Evolutionary conservation across 1,139 yeast species (phyloP).

Genomic region (Hemisphaericaspora xylanilytica): DNA sequence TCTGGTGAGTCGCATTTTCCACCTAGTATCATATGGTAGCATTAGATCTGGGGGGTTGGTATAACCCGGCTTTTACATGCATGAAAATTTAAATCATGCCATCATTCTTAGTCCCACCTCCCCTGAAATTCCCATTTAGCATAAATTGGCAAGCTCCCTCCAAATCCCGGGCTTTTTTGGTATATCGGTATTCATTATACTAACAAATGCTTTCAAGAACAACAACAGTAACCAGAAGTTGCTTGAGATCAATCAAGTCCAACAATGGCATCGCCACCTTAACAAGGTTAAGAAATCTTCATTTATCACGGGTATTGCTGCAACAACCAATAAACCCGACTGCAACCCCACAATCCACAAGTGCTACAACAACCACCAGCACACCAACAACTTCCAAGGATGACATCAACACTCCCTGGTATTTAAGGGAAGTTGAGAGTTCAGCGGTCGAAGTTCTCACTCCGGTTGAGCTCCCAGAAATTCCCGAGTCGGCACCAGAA

Average conservation of each 20-base stretch:
- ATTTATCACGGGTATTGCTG: not conserved
- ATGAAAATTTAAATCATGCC: too few species aligned
- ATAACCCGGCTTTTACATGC: too few species aligned
- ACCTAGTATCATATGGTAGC: not conserved
- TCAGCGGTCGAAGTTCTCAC: constrained; percentile 32
- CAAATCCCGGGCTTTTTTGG: not conserved
- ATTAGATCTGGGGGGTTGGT: too few species aligned
- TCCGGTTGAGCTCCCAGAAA: constrained; percentile 33
- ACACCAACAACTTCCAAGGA: not conserved
- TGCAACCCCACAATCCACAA: not conserved
- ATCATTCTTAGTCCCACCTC: too few species aligned
- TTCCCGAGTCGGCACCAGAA: constrained; percentile 59
- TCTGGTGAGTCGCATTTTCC: not conserved
- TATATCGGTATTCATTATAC: not conserved
- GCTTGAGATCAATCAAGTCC: not conserved
- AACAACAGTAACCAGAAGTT: not conserved
- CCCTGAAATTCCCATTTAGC: not conserved
- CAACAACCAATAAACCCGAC: not conserved
- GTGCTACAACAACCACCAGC: not conserved
- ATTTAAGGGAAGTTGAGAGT: constrained; percentile 51
- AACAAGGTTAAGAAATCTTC: not conserved
- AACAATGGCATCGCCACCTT: not conserved
- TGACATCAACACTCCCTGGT: constrained; percentile 53
- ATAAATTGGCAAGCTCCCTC: not conserved
- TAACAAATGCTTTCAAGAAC: not conserved